phyloP scores from a whole-genome alignment of 73 alveolate species.

The Diophrys sp. region DNA sequence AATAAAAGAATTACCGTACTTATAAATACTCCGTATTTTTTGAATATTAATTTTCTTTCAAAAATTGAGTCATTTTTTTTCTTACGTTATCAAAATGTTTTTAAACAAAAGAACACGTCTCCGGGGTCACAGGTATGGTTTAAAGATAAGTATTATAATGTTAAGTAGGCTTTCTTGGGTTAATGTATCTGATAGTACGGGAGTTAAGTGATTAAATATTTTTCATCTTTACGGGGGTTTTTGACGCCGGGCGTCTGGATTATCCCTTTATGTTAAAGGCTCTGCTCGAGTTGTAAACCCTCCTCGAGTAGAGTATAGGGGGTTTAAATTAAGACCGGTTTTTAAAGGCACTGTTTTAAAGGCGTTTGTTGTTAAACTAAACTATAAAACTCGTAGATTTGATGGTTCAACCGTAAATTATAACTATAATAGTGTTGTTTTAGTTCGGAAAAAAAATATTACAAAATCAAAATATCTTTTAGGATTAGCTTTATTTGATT shows the following conservation, averaged over 20 bases:
- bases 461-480: not conserved
- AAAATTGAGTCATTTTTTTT: not conserved
- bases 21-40: not conserved
- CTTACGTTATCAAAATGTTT: not conserved
- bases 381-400: not conserved
- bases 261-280: not conserved
- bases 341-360: not conserved
- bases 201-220: not conserved
- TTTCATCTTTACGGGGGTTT: not conserved
- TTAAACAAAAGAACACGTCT: not conserved
- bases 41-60: not conserved
- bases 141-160: not conserved
- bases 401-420: not conserved
- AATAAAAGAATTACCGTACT: not conserved
- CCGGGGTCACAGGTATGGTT: not conserved
- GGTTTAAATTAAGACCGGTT: not conserved
- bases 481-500: not conserved
- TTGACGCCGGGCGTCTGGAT: not conserved
- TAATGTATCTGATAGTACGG: not conserved
- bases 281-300: not conserved
- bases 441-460: not conserved
- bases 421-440: not conserved
- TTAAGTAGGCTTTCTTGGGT: not conserved
- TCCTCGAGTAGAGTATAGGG: not conserved
- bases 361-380: not conserved